A percentile compares a stretch with the other conserved stretches of the same genome.
These are phyloP conservation scores for Antitrichia curtipendula DNA, from an alignment of 225 moss, liverwort and hornwort genomes.

Conservation along the genomic window DNA sequence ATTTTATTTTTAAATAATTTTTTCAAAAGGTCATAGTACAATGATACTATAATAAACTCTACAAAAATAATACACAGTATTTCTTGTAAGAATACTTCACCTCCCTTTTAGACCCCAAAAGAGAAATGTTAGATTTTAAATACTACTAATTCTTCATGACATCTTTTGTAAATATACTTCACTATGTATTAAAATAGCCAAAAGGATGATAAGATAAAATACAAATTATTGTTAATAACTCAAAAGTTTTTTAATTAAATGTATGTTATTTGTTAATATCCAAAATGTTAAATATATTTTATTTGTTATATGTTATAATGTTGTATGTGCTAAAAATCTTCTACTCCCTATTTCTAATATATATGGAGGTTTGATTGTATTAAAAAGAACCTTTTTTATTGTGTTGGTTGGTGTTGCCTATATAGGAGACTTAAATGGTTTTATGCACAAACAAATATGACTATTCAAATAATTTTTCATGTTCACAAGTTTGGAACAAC, in stretches of 20 bases:
- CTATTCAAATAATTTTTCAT: background rate
- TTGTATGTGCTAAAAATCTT: background rate
- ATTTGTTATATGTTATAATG: background rate
- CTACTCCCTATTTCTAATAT: background rate
- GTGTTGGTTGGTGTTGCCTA: background rate
- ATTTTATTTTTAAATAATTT: too few relatives aligned
- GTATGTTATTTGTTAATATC: too few relatives aligned
- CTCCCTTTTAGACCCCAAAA: rapidly evolving
- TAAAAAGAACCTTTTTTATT: background rate
- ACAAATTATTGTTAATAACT: background rate
- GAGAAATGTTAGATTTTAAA: background rate
- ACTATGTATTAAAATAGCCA: background rate
- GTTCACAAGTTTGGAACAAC: background rate
- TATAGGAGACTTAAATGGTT: background rate
- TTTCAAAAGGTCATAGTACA: too few relatives aligned
- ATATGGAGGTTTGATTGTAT: background rate
- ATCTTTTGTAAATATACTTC: background rate
- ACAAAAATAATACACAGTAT: too few relatives aligned
- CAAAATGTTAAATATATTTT: background rate
- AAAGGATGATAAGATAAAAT: background rate
- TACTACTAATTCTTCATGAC: background rate
- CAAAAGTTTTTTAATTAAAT: background rate
- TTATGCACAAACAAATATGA: background rate
- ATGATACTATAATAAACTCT: too few relatives aligned
- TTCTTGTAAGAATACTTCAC: too few relatives aligned